Base-by-base conservation (phyloP, 164 flowering plant genomes). In the Cinnamomum chago region DNA sequence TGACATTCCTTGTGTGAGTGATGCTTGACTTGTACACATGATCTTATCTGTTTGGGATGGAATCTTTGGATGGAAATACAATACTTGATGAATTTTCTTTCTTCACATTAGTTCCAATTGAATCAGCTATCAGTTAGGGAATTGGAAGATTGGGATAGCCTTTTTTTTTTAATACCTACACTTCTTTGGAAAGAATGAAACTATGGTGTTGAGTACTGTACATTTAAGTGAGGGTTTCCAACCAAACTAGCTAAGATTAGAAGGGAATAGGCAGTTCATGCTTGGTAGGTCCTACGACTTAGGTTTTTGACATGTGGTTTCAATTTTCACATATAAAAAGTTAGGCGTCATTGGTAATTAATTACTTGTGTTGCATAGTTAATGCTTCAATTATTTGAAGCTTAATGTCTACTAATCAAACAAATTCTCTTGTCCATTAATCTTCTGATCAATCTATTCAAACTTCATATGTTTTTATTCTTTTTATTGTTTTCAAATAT, bases 1-100 rank as follows among this genome's bases (percentile, higher is more conserved):
- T 72, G 67, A 47, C 68, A 25, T 72, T 70, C 62, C 75, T 72
- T 72, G 55, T 35, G 40, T 72, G 33, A 35, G 58, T 35, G 17
- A 20, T 40, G 68, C 52, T 47, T 72, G 62, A 47, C 75, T 40
- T 72, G 68, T 72, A 72, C 33, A 62, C 33, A 62, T 64, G 68
- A 64, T 40, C 68, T 72, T 24, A 58, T 58, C 66, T 20, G 67
- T 72, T 72, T 60, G 73, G 47, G 18, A 17, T 18, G 65, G 58
- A 22, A 17, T 71, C 73, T 71, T 58, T n/a, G 18, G 23, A 51
- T 58, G 20, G 40, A 58, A 71, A 55, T 28, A 55, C 58, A 6
- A 47, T 71, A 28, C 40, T 71, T 71, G 47, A 71, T 25, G 58
- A 24, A 50, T 35, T 40, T 6, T 20, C 33, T 35, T 68, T 51